A percentile compares a stretch with the other conserved stretches of the same genome.
phyloP scores from a whole-genome alignment of 345 rosid species.

The Salix arbutifolia region DNA sequence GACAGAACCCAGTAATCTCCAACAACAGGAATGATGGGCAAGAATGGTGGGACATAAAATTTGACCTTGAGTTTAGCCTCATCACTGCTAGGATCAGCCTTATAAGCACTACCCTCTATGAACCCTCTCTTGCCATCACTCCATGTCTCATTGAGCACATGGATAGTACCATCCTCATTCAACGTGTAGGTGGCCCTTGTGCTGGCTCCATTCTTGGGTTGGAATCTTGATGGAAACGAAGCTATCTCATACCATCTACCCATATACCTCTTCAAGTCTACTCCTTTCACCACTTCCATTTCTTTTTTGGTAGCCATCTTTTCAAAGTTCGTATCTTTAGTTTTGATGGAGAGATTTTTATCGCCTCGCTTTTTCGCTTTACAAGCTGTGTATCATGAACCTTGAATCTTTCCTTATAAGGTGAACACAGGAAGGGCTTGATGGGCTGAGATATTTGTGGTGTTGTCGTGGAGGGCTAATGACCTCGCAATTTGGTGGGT shows the following conservation, averaged over 20 bases:
- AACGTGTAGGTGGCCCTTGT: conserved; percentile 79
- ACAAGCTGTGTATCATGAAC: neutral
- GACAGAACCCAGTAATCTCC: conserved; percentile 85
- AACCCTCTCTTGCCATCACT: conserved; percentile 53
- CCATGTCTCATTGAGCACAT: conserved; percentile 86
- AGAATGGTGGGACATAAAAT: conserved; percentile 82
- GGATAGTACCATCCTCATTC: conserved; percentile 66
- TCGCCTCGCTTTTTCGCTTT: neutral
- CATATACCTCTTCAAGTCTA: conserved; percentile 71
- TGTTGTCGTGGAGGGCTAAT: conserved; percentile 37
- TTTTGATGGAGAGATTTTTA: too few species aligned
- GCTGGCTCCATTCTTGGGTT: conserved; percentile 67
- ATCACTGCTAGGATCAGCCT: conserved; percentile 66
- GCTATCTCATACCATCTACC: conserved; percentile 97
- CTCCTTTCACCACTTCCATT: conserved; percentile 70
- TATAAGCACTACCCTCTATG: conserved; percentile 72
- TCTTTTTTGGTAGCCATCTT: conserved; percentile 39
- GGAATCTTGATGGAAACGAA: conserved; percentile 72
- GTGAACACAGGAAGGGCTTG: neutral
- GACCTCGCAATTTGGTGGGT: conserved; percentile 15
- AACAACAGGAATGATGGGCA: conserved; percentile 70
- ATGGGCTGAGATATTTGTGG: neutral
- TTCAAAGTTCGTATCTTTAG: neutral
- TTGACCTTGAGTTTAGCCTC: conserved; percentile 92
- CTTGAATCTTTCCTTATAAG: neutral